phyloP scores from a whole-genome alignment of 108 stramenopile species.

The Nitzschia putrida region DNA sequence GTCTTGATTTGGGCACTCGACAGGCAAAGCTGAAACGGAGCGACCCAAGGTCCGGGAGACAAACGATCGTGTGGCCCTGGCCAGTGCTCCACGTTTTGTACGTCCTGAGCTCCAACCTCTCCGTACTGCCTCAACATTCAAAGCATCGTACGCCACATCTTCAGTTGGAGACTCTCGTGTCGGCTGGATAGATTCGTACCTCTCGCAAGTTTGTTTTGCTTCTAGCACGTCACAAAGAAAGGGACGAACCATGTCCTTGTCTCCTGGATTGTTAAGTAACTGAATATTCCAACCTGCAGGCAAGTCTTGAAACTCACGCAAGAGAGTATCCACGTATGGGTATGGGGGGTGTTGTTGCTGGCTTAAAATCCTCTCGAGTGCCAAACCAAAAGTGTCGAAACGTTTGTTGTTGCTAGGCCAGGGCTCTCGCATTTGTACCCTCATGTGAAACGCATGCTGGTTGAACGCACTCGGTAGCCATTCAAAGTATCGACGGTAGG shows the following conservation, averaged over 20 bases:
- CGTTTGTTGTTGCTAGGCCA: neutral
- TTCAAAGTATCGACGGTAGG: conserved; percentile 18
- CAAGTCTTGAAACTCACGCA: neutral
- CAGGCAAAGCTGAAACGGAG: conserved; percentile 1
- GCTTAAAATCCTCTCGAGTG: neutral
- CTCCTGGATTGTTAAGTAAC: neutral
- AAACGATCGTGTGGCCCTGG: conserved; percentile 2
- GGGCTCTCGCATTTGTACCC: conserved; percentile 6
- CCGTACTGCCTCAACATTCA: conserved; percentile 14
- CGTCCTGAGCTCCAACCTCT: conserved; percentile 6
- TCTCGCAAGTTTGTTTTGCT: conserved; percentile 8
- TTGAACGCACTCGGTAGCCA: conserved; percentile 18
- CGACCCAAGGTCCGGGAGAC: neutral
- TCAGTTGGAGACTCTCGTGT: conserved; percentile 11
- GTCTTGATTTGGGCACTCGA: neutral
- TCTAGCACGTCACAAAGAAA: conserved; percentile 8
- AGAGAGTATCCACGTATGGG: conserved; percentile 9
- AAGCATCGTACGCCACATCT: neutral
- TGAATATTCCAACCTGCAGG: neutral
- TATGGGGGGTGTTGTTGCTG: neutral
- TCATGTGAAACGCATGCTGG: conserved; percentile 15
- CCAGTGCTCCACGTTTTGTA: neutral
- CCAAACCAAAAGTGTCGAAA: neutral
- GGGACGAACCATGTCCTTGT: neutral
- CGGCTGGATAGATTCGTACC: neutral